These are phyloP conservation scores for Glycine soja DNA, from an alignment of 306 rosid species.

Conservation along the genomic window DNA sequence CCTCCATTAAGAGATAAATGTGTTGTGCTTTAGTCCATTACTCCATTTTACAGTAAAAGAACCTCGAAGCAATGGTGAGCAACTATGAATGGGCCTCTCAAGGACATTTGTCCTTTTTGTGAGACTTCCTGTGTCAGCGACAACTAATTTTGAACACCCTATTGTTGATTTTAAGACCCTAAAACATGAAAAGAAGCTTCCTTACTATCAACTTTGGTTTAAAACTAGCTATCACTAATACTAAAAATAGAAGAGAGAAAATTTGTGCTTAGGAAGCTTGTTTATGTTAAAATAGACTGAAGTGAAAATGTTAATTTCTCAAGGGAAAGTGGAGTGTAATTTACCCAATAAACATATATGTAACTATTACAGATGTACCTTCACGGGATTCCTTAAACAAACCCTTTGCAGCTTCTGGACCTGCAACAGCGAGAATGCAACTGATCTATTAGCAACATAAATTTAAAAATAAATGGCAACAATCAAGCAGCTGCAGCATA, in stretches of 20 bases:
- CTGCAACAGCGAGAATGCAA: conserved; percentile 55
- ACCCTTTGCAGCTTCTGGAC: conserved; percentile 93
- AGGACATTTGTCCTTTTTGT: conserved; percentile 4
- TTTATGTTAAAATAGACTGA: background rate
- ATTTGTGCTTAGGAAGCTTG: background rate
- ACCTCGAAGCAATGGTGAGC: background rate
- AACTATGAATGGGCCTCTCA: background rate
- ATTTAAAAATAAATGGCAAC: conserved; percentile 10
- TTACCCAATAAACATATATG: background rate
- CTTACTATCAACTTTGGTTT: background rate
- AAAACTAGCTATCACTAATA: background rate
- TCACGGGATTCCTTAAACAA: conserved; percentile 87
- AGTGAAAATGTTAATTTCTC: background rate
- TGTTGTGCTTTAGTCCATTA: background rate
- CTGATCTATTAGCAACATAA: conserved; percentile 41
- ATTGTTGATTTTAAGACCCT: no score
- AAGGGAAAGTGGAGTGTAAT: background rate
- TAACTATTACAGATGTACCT: conserved; percentile 58
- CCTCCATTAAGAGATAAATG: background rate
- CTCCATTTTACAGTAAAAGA: conserved; percentile 11
- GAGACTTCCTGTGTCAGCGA: background rate
- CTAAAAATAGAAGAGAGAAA: background rate
- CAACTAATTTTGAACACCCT: background rate
- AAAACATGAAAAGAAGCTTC: conserved; percentile 4
- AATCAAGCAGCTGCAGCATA: conserved; percentile 35